Percentiles rank a stretch among this genome's conserved stretches.
These are phyloP conservation scores for Cordyceps tenuipes DNA, from an alignment of 2,329 filamentous ascomycete species.

Conservation along the genomic window DNA sequence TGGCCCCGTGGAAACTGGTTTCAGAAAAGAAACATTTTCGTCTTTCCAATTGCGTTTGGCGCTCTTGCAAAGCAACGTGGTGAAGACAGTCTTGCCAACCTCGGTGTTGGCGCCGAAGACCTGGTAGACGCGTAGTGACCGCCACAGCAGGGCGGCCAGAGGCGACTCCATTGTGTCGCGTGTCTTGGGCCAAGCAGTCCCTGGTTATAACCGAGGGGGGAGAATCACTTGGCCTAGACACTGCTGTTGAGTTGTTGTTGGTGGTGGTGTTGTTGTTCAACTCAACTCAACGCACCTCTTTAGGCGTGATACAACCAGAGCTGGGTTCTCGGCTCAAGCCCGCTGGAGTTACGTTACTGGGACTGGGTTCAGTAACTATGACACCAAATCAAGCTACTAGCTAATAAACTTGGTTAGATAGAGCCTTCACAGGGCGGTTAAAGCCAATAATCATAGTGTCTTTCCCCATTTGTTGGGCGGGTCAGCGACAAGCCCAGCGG, in stretches of 20 bases:
- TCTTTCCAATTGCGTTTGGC: conserved; percentile 37
- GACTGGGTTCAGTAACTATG: no score
- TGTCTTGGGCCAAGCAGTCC: not conserved
- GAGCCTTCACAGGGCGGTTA: not conserved
- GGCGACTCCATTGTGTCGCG: conserved; percentile 30
- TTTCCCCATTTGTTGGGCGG: conserved; percentile 10
- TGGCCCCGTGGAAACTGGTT: conserved; percentile 74
- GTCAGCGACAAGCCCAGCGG: not conserved
- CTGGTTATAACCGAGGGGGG: not conserved
- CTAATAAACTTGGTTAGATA: not conserved
- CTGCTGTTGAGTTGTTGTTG: no score
- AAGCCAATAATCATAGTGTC: not conserved
- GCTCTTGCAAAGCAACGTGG: conserved; percentile 61
- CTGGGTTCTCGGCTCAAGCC: conserved; percentile 3
- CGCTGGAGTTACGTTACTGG: no score
- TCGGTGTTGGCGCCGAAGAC: conserved; percentile 79
- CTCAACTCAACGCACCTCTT: no score
- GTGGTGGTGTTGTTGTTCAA: no score
- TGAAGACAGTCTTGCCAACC: conserved; percentile 77
- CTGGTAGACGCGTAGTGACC: conserved; percentile 60
- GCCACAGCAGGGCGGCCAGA: conserved; percentile 56
- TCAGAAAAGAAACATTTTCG: conserved; percentile 57
- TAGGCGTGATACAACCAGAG: not conserved
- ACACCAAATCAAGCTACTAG: not conserved
- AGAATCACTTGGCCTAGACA: not conserved